A percentile compares a stretch with the other conserved stretches of the same genome.
These are phyloP conservation scores for Cryptosporidium ryanae DNA, from an alignment of 169 alveolate species.

Conservation along the genomic window DNA sequence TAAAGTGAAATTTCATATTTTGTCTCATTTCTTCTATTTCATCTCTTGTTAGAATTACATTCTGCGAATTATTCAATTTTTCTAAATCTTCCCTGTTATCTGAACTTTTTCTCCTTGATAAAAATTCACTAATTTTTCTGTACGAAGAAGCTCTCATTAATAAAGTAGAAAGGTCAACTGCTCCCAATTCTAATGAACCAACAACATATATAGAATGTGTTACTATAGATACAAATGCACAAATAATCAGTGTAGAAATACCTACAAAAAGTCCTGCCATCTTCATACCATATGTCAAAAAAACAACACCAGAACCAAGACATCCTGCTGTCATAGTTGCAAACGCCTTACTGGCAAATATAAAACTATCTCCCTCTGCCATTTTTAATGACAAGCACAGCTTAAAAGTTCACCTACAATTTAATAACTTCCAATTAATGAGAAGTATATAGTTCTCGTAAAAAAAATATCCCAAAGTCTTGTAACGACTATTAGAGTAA, in stretches of 20 bases:
- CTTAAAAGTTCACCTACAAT: too few relatives aligned
- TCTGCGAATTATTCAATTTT: slow-evolving; percentile 8
- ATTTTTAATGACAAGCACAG: too few relatives aligned
- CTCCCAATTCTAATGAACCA: slow-evolving; percentile 66
- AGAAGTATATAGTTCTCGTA: too few relatives aligned
- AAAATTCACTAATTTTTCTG: slow-evolving; percentile 16
- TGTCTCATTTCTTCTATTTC: slow-evolving; percentile 54
- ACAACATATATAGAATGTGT: slow-evolving; percentile 68
- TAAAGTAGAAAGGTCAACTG: slow-evolving; percentile 68
- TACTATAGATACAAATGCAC: slow-evolving; percentile 46
- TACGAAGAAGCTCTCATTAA: slow-evolving; percentile 53
- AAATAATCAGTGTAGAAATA: slow-evolving; percentile 52
- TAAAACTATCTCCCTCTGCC: slow-evolving; percentile 45
- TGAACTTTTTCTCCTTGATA: slow-evolving; percentile 9
- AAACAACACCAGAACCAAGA: slow-evolving; percentile 65
- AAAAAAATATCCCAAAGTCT: too few relatives aligned
- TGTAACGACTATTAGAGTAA: too few relatives aligned
- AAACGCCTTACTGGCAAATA: slow-evolving; percentile 51
- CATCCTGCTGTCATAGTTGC: slow-evolving; percentile 76
- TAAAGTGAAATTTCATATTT: slow-evolving; percentile 64
- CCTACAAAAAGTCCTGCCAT: slow-evolving; percentile 71
- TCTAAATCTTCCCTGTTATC: slow-evolving; percentile 12
- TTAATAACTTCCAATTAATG: too few relatives aligned
- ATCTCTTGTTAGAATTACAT: slow-evolving; percentile 17
- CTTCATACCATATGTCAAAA: slow-evolving; percentile 74